Evolutionary conservation across 352 stramenopile genomes (phyloP).

Genomic region (Phytophthora macrochlamydospora): DNA sequence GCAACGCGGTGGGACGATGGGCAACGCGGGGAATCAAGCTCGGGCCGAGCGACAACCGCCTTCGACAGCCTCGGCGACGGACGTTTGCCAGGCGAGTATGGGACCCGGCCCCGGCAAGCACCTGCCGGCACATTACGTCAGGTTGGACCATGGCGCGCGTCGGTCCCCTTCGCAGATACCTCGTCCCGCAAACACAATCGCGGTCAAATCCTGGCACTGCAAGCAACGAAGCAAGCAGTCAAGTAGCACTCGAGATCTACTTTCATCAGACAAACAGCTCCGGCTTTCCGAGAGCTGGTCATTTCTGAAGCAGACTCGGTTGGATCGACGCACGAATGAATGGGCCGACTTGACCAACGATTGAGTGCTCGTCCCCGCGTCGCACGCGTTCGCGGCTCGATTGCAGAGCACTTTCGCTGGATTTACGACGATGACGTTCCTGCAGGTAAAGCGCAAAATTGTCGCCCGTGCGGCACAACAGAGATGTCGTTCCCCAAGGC

Average conservation of each 20-base stretch:
- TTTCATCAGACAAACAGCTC: not conserved
- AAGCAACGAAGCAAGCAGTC: not conserved
- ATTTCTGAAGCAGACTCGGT: constrained; percentile 8
- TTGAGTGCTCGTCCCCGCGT: too few relatives aligned
- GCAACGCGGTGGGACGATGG: too few relatives aligned
- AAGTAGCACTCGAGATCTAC: constrained; percentile 3
- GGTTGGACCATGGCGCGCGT: constrained; percentile 28
- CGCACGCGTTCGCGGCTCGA: not conserved
- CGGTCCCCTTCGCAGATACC: constrained; percentile 20
- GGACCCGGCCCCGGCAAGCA: not conserved
- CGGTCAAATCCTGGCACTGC: not conserved
- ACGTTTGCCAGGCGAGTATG: not conserved
- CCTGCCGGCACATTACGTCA: constrained; percentile 19
- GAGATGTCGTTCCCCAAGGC: not conserved
- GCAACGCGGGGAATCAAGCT: constrained; percentile 27
- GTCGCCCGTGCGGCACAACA: constrained; percentile 2
- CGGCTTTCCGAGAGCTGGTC: constrained; percentile 2
- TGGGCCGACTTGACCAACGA: constrained; percentile 13
- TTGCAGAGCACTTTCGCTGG: constrained; percentile 8
- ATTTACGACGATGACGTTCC: constrained; percentile 14
- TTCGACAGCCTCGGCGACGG: not conserved
- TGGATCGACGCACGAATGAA: constrained; percentile 29
- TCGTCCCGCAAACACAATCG: not conserved
- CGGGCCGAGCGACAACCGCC: constrained; percentile 30
- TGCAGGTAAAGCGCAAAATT: constrained; percentile 1